A percentile compares a stretch with the other conserved stretches of the same genome.
phyloP scores from a whole-genome alignment of 1,139 yeast species.

The Saccharomyces hybrid region DNA sequence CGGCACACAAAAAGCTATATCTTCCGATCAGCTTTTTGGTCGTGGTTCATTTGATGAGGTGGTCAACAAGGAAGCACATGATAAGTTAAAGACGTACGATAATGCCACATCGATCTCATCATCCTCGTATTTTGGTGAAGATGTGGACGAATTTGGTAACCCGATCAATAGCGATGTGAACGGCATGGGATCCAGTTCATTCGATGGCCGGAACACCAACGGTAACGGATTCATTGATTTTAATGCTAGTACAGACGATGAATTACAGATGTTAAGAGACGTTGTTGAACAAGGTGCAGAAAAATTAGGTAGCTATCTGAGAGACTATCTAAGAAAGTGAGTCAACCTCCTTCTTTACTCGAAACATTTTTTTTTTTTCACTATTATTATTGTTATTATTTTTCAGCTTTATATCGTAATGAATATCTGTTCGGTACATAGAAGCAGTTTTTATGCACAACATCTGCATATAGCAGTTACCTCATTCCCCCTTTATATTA shows the following conservation, averaged over 20 bases:
- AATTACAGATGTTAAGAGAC: slow-evolving; percentile 78
- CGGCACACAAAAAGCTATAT: slow-evolving; percentile 87
- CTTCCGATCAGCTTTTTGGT: slow-evolving; percentile 91
- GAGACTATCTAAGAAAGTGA: slow-evolving; percentile 62
- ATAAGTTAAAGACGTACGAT: slow-evolving; percentile 64
- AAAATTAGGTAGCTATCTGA: slow-evolving; percentile 71
- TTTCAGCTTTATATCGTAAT: not conserved
- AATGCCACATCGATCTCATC: slow-evolving; percentile 92
- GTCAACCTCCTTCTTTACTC: not conserved
- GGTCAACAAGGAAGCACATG: slow-evolving; percentile 70
- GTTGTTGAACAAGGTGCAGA: slow-evolving; percentile 94
- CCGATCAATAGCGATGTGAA: slow-evolving; percentile 20
- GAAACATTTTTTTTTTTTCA: not conserved
- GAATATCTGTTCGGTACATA: not conserved
- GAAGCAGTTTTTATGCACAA: not conserved
- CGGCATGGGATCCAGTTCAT: slow-evolving; percentile 5
- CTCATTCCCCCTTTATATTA: not conserved
- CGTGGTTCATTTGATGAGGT: slow-evolving; percentile 76
- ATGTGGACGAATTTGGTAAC: slow-evolving; percentile 34
- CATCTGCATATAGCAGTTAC: not conserved
- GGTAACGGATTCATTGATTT: slow-evolving; percentile 48
- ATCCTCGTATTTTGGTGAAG: slow-evolving; percentile 87
- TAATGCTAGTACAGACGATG: slow-evolving; percentile 58
- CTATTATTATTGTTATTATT: not conserved
- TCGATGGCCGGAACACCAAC: slow-evolving; percentile 1